Conservation (phyloP, 1,284 basidiomycete species). For the Hymenochaete sp. region DNA sequence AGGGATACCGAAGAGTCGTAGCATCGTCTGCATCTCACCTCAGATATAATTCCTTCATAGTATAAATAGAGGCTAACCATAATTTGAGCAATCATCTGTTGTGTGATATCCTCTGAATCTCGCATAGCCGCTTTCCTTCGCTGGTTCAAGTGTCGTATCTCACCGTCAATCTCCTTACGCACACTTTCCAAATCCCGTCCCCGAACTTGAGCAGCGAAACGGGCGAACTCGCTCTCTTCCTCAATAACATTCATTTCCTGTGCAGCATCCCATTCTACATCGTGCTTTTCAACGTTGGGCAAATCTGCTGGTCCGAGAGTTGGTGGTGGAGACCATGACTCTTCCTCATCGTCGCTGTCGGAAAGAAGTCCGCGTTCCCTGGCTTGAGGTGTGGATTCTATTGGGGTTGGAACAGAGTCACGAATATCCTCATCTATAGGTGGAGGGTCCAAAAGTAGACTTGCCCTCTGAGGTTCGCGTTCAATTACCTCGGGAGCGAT, state of each 20-base stretch:
- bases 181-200: conserved; percentile 76
- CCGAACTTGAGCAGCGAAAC: conserved; percentile 85
- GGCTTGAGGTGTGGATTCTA: too few species aligned
- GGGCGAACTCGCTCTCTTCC: conserved; percentile 87
- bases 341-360: conserved; percentile 10
- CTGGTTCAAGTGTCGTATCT: conserved; percentile 75
- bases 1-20: conserved; percentile 93
- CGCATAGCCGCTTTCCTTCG: conserved; percentile 85
- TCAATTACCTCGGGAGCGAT: too few species aligned
- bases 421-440: too few species aligned
- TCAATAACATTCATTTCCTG: conserved; percentile 73
- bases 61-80: conserved; percentile 65
- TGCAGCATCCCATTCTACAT: conserved; percentile 52
- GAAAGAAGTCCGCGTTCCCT: too few species aligned
- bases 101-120: conserved; percentile 91
- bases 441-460: too few species aligned
- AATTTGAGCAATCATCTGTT: conserved; percentile 93
- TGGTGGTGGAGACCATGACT: conserved; percentile 47
- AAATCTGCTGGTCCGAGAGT: conserved; percentile 30
- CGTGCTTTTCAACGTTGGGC: conserved; percentile 17
- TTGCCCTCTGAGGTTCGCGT: too few species aligned
- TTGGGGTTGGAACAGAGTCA: too few species aligned
- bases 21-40: conserved; percentile 64
- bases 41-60: background rate
- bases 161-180: conserved; percentile 83